Evolutionary conservation across 2,329 filamentous ascomycete species (phyloP).

Genomic region (Cladosporium sp.): DNA sequence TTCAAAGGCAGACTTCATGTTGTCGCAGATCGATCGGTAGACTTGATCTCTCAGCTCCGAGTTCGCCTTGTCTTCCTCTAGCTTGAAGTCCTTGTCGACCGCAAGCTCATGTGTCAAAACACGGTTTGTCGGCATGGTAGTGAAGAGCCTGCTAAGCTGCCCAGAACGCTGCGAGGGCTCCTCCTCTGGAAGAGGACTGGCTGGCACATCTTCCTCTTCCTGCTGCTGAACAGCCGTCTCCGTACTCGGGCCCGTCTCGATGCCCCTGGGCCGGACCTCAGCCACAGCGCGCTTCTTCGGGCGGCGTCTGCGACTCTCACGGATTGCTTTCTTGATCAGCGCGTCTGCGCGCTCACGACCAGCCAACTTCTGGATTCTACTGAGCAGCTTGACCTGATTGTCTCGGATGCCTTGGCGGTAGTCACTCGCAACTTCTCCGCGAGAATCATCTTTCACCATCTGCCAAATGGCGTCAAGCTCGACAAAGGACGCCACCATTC

Average conservation of each 20-base stretch:
- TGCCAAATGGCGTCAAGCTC: conserved; percentile 79
- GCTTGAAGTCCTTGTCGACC: conserved; percentile 71
- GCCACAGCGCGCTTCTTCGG: conserved; percentile 60
- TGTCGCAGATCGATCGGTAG: conserved; percentile 53
- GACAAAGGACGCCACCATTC: conserved; percentile 82
- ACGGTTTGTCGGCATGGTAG: conserved; percentile 64
- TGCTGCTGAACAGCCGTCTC: conserved; percentile 16
- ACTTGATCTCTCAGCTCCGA: conserved; percentile 53
- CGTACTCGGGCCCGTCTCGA: conserved; percentile 19
- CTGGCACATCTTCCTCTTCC: conserved; percentile 16
- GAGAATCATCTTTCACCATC: conserved; percentile 71
- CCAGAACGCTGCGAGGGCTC: conserved; percentile 23
- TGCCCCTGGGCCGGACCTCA: conserved; percentile 64
- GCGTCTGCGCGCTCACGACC: conserved; percentile 65
- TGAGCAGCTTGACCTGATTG: conserved; percentile 72
- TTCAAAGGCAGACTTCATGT: conserved; percentile 58
- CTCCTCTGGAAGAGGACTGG: conserved; percentile 20
- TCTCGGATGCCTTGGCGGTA: conserved; percentile 75
- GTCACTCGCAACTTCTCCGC: conserved; percentile 66
- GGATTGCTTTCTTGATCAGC: conserved; percentile 68
- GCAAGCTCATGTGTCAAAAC: conserved; percentile 72
- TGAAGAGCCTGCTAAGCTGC: conserved; percentile 49
- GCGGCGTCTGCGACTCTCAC: conserved; percentile 60
- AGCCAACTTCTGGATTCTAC: conserved; percentile 71
- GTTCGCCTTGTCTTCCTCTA: conserved; percentile 51